Evolutionary conservation across 768 basidiomycete species (phyloP).

Genomic region (Asterophora lycoperdoides): DNA sequence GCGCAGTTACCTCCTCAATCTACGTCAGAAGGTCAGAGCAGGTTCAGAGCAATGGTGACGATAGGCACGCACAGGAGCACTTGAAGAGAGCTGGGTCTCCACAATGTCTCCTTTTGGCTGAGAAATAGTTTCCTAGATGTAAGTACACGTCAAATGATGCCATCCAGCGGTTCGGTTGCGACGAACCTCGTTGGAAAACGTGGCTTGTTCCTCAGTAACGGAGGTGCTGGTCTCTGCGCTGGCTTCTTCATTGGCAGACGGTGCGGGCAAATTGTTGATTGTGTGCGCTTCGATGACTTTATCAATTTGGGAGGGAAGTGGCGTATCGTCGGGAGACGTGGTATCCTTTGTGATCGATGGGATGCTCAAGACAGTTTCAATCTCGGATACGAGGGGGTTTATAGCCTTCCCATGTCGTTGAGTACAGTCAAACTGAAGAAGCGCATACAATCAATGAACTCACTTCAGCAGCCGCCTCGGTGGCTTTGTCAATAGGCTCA

Average conservation of each 20-base stretch:
- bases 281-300: background rate
- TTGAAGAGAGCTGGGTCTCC: background rate
- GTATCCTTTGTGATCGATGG: background rate
- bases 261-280: background rate
- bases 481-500: conserved; percentile 6
- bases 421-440: background rate
- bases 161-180: background rate
- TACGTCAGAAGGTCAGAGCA: background rate
- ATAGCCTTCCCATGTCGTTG: background rate
- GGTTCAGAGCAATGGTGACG: background rate
- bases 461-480: conserved; percentile 8
- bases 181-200: conserved; percentile 8
- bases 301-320: conserved; percentile 1
- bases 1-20: conserved; percentile 3
- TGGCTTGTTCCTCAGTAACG: background rate
- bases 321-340: background rate
- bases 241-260: background rate
- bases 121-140: conserved; percentile 1
- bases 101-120: conserved; percentile 5
- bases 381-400: background rate
- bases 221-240: background rate
- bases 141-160: background rate
- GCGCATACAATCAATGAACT: background rate
- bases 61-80: background rate
- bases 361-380: background rate